Percentiles rank a stretch among this genome's conserved stretches.
Conservation (phyloP, 2,329 filamentous ascomycete genomes). For the Scedosporium minutisporum region DNA sequence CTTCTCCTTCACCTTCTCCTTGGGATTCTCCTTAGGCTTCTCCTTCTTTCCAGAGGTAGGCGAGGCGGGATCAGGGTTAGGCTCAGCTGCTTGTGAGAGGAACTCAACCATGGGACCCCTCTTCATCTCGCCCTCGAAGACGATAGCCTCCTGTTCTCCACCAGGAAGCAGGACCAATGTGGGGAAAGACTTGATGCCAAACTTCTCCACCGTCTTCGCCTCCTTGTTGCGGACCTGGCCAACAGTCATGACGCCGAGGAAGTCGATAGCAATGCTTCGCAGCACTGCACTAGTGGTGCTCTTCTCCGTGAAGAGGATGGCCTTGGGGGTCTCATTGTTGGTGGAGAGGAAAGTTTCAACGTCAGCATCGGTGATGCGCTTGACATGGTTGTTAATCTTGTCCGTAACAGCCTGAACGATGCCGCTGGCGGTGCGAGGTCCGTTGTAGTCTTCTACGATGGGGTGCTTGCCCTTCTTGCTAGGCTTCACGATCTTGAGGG, state of each 20-base stretch:
- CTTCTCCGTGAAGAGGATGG: slow-evolving; percentile 88
- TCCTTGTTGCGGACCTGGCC: slow-evolving; percentile 82
- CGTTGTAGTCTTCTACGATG: slow-evolving; percentile 83
- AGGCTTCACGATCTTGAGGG: slow-evolving; percentile 84
- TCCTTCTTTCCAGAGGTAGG: slow-evolving; percentile 30
- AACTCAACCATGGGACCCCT: slow-evolving; percentile 76
- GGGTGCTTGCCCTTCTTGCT: slow-evolving; percentile 72
- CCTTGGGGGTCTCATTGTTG: slow-evolving; percentile 65
- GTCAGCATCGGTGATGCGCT: slow-evolving; percentile 68
- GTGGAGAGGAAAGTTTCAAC: slow-evolving; percentile 63
- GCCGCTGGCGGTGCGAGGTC: slow-evolving; percentile 68
- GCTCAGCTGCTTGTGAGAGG: slow-evolving; percentile 65
- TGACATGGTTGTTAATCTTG: slow-evolving; percentile 88
- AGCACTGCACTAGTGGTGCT: slow-evolving; percentile 75
- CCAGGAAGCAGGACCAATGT: slow-evolving; percentile 71
- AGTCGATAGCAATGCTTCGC: slow-evolving; percentile 82
- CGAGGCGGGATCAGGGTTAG: slow-evolving; percentile 63
- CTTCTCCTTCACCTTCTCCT: slow-evolving; percentile 29
- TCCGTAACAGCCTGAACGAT: slow-evolving; percentile 80
- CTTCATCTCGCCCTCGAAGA: slow-evolving; percentile 76
- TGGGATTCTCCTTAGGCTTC: slow-evolving; percentile 22
- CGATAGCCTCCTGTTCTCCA: slow-evolving; percentile 54
- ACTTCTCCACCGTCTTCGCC: slow-evolving; percentile 58
- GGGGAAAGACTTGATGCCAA: slow-evolving; percentile 69
- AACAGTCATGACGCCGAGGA: slow-evolving; percentile 66